These are phyloP conservation scores for Erodium moschatum DNA, from an alignment of 441 rosid species.

Conservation along the genomic window DNA sequence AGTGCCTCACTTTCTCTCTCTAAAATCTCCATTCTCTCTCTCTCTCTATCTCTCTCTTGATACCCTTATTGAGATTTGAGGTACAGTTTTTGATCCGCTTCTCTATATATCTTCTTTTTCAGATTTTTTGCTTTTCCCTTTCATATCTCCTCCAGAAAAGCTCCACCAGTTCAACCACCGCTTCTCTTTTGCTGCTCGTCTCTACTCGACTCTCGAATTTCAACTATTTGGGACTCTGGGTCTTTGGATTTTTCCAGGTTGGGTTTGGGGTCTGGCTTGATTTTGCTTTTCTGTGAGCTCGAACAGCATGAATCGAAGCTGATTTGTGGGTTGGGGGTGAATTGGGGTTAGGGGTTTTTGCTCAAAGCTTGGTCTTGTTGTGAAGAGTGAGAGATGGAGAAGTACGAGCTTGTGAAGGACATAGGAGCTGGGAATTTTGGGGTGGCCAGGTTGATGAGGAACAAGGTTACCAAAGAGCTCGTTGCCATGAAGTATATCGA, in stretches of 20 bases:
- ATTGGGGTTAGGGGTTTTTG: not conserved
- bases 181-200: not conserved
- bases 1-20: not conserved
- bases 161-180: no score
- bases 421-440: conserved; percentile 27
- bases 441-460: conserved; percentile 89
- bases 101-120: not conserved
- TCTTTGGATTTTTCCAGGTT: not conserved
- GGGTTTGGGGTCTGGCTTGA: not conserved
- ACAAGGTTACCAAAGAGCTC: conserved; percentile 69
- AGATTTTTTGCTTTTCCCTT: not conserved
- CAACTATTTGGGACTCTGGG: no score
- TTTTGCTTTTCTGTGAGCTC: no score
- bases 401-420: conserved; percentile 76
- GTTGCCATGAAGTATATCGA: conserved; percentile 98
- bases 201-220: not conserved
- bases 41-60: not conserved
- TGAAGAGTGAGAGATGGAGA: not conserved
- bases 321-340: not conserved
- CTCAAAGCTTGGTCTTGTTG: not conserved
- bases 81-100: not conserved
- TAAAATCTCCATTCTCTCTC: no score
- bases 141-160: not conserved
- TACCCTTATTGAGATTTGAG: not conserved
- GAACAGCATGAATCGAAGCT: not conserved